phyloP scores from a whole-genome alignment of 1,139 yeast genomes.

The Dujonia santamariae region DNA sequence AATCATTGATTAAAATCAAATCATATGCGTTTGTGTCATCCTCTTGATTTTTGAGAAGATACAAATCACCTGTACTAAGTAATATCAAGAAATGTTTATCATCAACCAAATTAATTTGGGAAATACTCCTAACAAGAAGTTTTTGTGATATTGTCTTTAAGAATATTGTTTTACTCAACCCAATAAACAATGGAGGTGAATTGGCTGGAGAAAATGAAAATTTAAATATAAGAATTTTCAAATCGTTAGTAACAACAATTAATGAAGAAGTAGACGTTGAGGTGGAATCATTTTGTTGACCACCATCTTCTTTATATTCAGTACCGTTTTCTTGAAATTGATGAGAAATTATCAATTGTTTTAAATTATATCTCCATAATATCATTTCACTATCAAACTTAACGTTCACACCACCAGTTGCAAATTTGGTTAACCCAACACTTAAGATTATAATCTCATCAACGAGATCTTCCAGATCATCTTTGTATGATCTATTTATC shows the following conservation, averaged over 20 bases:
- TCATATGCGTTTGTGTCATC: slow-evolving; percentile 26
- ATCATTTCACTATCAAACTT: slow-evolving; percentile 39
- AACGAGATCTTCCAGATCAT: too few species aligned
- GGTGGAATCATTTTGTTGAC: neutral
- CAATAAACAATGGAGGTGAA: slow-evolving; percentile 28
- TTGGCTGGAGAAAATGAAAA: slow-evolving; percentile 12
- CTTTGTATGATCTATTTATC: slow-evolving; percentile 27
- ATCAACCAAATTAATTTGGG: slow-evolving; percentile 26
- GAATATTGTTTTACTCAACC: slow-evolving; percentile 35
- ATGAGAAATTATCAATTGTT: slow-evolving; percentile 23
- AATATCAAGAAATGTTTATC: slow-evolving; percentile 35
- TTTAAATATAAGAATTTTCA: slow-evolving; percentile 31
- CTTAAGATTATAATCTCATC: slow-evolving; percentile 42
- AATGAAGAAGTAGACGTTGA: slow-evolving; percentile 11
- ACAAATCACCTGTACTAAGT: slow-evolving; percentile 37
- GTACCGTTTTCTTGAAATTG: slow-evolving; percentile 14
- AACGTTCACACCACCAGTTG: slow-evolving; percentile 29
- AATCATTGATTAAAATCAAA: slow-evolving; percentile 28
- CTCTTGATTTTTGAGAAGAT: slow-evolving; percentile 30
- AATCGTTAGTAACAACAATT: slow-evolving; percentile 29
- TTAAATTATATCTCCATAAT: slow-evolving; percentile 40
- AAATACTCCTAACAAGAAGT: slow-evolving; percentile 22
- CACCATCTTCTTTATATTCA: neutral
- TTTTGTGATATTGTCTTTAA: slow-evolving; percentile 29
- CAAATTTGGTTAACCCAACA: slow-evolving; percentile 31